phyloP scores from a whole-genome alignment of 2,329 filamentous ascomycete genomes.

The Aspergillus candidus region DNA sequence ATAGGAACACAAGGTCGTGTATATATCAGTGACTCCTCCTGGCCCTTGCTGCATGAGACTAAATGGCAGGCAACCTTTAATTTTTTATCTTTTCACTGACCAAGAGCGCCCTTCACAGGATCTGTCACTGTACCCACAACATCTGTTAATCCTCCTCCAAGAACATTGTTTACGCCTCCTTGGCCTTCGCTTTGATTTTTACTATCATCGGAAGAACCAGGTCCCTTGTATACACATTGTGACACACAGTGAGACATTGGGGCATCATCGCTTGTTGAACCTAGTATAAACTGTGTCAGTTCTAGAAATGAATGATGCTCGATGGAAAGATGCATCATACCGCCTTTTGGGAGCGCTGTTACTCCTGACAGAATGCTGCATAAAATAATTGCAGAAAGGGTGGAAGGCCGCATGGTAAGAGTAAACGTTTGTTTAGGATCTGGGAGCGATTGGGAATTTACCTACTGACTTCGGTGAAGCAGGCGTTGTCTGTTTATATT shows the following conservation, averaged over 20 bases:
- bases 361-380: not conserved
- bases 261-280: not conserved
- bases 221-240: not conserved
- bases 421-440: too few species aligned
- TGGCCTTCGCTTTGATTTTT: not conserved
- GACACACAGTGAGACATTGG: not conserved
- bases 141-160: not conserved
- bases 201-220: not conserved
- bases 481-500: too few species aligned
- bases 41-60: too few species aligned
- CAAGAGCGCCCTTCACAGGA: conserved; percentile 1
- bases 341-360: not conserved
- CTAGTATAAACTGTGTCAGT: not conserved
- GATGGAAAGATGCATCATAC: not conserved
- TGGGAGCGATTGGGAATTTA: too few species aligned
- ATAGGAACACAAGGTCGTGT: too few species aligned
- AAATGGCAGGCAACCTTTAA: too few species aligned
- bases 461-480: too few species aligned
- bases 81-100: too few species aligned
- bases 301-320: not conserved
- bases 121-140: not conserved
- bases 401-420: not conserved
- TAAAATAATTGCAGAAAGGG: not conserved
- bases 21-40: too few species aligned
- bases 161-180: not conserved